A percentile compares a stretch with the other conserved stretches of the same genome.
Conservation (phyloP, 2,329 filamentous ascomycete species). For the Xylariomycetidae sp. region DNA sequence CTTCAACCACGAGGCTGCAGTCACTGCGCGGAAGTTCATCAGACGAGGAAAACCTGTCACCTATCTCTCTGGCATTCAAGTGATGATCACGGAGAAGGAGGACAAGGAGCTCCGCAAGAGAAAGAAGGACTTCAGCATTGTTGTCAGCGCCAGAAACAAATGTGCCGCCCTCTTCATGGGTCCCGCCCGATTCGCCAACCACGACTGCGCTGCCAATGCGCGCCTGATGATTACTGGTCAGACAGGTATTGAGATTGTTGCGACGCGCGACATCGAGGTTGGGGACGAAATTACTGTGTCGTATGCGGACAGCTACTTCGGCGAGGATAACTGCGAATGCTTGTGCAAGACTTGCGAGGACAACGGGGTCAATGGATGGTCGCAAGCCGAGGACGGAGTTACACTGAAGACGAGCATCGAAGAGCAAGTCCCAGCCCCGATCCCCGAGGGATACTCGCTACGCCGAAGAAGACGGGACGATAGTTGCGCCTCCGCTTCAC, state of each 20-base stretch:
- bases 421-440: slow-evolving; percentile 36
- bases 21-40: slow-evolving; percentile 75
- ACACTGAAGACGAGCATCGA: slow-evolving; percentile 49
- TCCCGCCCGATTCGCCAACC: slow-evolving; percentile 92
- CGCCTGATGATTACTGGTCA: slow-evolving; percentile 76
- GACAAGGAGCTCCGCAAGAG: slow-evolving; percentile 73
- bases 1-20: slow-evolving; percentile 77
- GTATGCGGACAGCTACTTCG: slow-evolving; percentile 95
- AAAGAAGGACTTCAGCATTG: slow-evolving; percentile 94
- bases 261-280: slow-evolving; percentile 70
- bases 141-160: slow-evolving; percentile 88
- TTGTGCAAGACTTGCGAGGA: slow-evolving; percentile 84
- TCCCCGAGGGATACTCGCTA: slow-evolving; percentile 47
- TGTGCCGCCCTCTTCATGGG: slow-evolving; percentile 88
- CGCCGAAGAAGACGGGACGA: slow-evolving; percentile 47
- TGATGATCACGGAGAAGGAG: slow-evolving; percentile 87
- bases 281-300: slow-evolving; percentile 96
- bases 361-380: slow-evolving; percentile 75
- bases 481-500: slow-evolving; percentile 42
- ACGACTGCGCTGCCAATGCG: slow-evolving; percentile 92
- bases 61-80: slow-evolving; percentile 85
- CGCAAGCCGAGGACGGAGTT: slow-evolving; percentile 43
- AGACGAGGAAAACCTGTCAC: slow-evolving; percentile 80
- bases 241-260: slow-evolving; percentile 86
- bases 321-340: slow-evolving; percentile 90